These are phyloP conservation scores for Malassezia brasiliensis DNA, from an alignment of 1,284 basidiomycete species.

Conservation along the genomic window DNA sequence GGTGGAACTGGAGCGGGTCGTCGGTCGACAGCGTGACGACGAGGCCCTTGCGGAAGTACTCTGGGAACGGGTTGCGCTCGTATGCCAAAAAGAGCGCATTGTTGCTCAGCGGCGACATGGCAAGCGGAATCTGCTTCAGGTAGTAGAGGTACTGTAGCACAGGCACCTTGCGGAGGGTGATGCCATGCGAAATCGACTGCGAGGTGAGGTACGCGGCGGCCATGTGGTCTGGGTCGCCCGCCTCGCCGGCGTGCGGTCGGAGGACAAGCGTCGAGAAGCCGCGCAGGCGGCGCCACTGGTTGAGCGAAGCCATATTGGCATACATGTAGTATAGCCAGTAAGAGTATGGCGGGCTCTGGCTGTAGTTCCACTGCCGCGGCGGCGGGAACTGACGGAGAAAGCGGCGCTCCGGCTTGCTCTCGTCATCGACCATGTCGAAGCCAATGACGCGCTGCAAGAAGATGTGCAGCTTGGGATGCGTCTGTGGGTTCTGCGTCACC, in stretches of 20 bases:
- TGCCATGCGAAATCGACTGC: constrained; percentile 97
- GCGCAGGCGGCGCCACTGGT: constrained; percentile 72
- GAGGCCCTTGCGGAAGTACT: constrained; percentile 90
- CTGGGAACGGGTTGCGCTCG: constrained; percentile 90
- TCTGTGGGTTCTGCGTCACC: constrained; percentile 79
- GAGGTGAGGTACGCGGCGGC: constrained; percentile 90
- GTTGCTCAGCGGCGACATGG: constrained; percentile 96
- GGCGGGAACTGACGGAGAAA: constrained; percentile 93
- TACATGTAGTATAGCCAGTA: constrained; percentile 96
- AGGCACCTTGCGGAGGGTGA: constrained; percentile 90
- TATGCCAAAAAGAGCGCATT: constrained; percentile 95
- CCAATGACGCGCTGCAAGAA: constrained; percentile 92
- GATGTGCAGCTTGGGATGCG: constrained; percentile 86
- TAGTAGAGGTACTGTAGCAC: constrained; percentile 70
- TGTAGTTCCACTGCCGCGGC: constrained; percentile 77
- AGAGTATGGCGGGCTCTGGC: constrained; percentile 82
- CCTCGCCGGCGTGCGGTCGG: constrained; percentile 93
- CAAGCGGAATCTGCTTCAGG: constrained; percentile 53
- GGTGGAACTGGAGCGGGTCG: constrained; percentile 58
- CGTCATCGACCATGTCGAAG: constrained; percentile 95
- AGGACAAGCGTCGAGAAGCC: constrained; percentile 94
- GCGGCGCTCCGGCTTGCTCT: constrained; percentile 83
- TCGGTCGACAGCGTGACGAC: constrained; percentile 96
- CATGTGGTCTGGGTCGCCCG: constrained; percentile 94
- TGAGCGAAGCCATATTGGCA: constrained; percentile 87